Base-by-base conservation (phyloP, 495 filamentous ascomycete genomes). In the Cercophora scortea region DNA sequence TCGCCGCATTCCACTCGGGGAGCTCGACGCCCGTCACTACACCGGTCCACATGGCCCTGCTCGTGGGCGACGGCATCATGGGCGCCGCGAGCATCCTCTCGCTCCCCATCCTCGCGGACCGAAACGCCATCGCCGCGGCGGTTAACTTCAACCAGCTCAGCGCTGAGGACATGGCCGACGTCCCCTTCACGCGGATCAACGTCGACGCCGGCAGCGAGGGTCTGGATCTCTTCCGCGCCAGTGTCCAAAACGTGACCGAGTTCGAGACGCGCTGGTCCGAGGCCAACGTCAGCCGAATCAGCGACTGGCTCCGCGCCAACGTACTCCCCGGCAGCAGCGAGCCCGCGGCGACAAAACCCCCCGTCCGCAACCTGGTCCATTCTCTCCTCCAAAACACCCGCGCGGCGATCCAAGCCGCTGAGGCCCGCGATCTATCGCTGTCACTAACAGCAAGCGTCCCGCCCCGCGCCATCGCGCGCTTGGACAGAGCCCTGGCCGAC, bases 1-100 rank as follows among this genome's bases (percentile, higher is more conserved):
- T 87, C 19, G 79, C 78, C 10, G 79, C 73, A 11, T 84, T 84
- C 42, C 69, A 71, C 44, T 77, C 74, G 10, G 83, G 81, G 13
- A 77, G 78, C 50, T 72, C 80, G 44, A 79, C 79, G 18, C 67
- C 84, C 38, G 73, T 95, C 10, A 81, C 82, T 9, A 89, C 90
- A 50, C 91, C 93, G 0, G 89, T 96, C 13, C 93, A 98, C 59
- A 86, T 85, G 64, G 80, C 85, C 9, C 65, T 97, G 19, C 55
- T 96, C 12, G 82, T 94, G 34, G 83, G 81, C 3, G 77, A 85
- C 41, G 91, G 89, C 0, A 56, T 79, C 15, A 19, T 61, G 9
- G 78, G 76, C 13, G 75, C 73, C 4, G 64, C 68, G 16, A 57
- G 61, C 12, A 52, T 78, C 35, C 49, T 73, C 33, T 51, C 64